Conservation (phyloP, 805 yeast species). For the Diddensiella santjacobensis region DNA sequence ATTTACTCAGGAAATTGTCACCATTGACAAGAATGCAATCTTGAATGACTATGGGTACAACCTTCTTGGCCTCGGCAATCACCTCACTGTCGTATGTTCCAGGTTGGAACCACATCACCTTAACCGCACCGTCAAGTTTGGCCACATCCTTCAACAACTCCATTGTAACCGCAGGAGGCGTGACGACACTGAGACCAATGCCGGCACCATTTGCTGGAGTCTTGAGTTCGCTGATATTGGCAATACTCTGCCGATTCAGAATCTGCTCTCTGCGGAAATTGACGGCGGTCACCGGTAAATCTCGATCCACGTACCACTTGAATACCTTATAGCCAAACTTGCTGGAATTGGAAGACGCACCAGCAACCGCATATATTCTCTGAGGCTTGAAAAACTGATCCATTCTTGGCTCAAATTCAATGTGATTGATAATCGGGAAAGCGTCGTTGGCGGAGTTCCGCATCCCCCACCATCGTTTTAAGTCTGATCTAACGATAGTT, state of each 20-base stretch:
- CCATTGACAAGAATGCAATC: slow-evolving; percentile 74
- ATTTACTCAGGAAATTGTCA: slow-evolving; percentile 33
- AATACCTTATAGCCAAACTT: slow-evolving; percentile 71
- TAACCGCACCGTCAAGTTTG: slow-evolving; percentile 34
- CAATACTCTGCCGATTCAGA: slow-evolving; percentile 40
- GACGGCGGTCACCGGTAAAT: slow-evolving; percentile 59
- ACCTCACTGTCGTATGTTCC: slow-evolving; percentile 62
- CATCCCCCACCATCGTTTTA: not conserved
- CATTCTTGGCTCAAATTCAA: slow-evolving; percentile 21
- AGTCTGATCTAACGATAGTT: too few species aligned
- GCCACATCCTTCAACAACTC: slow-evolving; percentile 41
- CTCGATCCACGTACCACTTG: slow-evolving; percentile 58
- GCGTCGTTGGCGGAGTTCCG: not conserved
- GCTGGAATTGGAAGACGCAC: slow-evolving; percentile 60
- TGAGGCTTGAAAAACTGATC: slow-evolving; percentile 47
- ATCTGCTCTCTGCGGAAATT: slow-evolving; percentile 55
- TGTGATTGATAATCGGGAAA: not conserved
- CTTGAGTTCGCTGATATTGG: slow-evolving; percentile 24
- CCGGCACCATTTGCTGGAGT: slow-evolving; percentile 30
- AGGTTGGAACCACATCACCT: slow-evolving; percentile 80
- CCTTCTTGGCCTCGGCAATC: slow-evolving; percentile 26
- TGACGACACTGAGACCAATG: slow-evolving; percentile 57
- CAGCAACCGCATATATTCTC: slow-evolving; percentile 60
- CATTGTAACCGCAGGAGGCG: slow-evolving; percentile 65
- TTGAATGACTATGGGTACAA: slow-evolving; percentile 37